Percentiles rank a stretch among this genome's conserved stretches.
Conservation (phyloP, 805 yeast species). For the Candida corydali region DNA sequence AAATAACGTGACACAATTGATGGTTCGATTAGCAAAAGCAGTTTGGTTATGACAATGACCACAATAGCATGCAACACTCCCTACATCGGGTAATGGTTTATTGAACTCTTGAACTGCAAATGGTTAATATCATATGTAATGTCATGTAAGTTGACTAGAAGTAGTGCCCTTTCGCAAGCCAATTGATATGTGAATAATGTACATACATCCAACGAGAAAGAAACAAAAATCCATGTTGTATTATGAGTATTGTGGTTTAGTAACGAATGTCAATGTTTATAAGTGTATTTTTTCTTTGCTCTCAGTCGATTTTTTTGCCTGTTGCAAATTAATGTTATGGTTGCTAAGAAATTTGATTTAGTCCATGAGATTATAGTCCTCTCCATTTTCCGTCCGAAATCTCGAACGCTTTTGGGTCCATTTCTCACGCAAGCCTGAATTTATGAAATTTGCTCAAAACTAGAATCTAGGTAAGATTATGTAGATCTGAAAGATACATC, state of each 20-base stretch:
- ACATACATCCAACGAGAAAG: conserved; percentile 33
- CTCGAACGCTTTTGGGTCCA: too few relatives aligned
- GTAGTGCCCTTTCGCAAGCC: not conserved
- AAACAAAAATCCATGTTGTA: conserved; percentile 33
- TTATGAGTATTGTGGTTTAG: too few relatives aligned
- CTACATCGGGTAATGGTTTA: conserved; percentile 27
- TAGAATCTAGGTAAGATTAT: too few relatives aligned
- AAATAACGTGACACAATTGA: conserved; percentile 50
- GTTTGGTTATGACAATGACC: conserved; percentile 57
- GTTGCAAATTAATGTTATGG: conserved; percentile 1
- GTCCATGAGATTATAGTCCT: too few relatives aligned
- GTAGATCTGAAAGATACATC: too few relatives aligned
- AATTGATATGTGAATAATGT: conserved; percentile 3
- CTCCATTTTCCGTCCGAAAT: too few relatives aligned
- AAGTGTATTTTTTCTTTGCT: conserved; percentile 4
- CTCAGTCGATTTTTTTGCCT: not conserved
- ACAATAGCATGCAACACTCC: conserved; percentile 40
- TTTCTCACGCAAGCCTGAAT: too few relatives aligned
- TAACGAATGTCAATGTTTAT: too few relatives aligned
- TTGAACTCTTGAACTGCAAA: conserved; percentile 35
- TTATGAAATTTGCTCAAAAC: too few relatives aligned
- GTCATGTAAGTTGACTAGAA: too few relatives aligned
- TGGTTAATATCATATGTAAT: too few relatives aligned
- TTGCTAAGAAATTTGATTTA: conserved; percentile 2
- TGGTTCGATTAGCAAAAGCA: conserved; percentile 49